Base-by-base conservation (phyloP, 176 grass and related monocot genomes). In the Paspalum notatum region DNA sequence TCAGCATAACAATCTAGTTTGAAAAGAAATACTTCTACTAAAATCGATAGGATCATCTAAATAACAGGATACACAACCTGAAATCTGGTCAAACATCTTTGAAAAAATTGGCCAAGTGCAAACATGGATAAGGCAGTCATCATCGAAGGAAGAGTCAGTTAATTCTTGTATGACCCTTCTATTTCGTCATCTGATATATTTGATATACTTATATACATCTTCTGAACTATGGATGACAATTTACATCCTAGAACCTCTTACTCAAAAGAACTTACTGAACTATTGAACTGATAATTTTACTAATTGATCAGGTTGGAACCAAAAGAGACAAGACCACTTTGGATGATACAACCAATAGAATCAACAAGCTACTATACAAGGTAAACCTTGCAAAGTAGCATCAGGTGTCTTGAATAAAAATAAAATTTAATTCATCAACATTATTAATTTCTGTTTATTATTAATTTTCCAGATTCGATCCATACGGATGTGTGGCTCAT, bases 301-400 rank as follows among this genome's bases (percentile, higher is more conserved):
- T 17, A 60, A 68, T 74, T 83, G 80, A 86, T 64, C 92, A 98
- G 97, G 89, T 65, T 78, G 97, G 97, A 74, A 93, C 89, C 57
- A 93, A 75, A 62, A 86, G 96, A 72, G 97, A 93, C 51, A 78
- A 85, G 74, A 16, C 66, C 53, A 86, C 88, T 79, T 60, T 99
- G 63, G 86, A 99, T 87, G 82, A 85, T 48, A 99, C 87, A 61
- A 99, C 97, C 49, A 88, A 90, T 82, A 91, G 77, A 86, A 93
- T 99, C 76, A 99, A 99, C 62, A 91, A 70, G 37, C 84, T 99
- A 74, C 84, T 99, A 53, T 99, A 87, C 76, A 95, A 95, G 93
- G 96, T 95, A 91, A 75, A 50, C 58, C 71, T 20, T 82, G 62
- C 61, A 56, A 55, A 62, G 5, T 38, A 73, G 51, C 44, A 88